phyloP scores from a whole-genome alignment of 257 asterid genomes.

The Coffea eugenioides region DNA sequence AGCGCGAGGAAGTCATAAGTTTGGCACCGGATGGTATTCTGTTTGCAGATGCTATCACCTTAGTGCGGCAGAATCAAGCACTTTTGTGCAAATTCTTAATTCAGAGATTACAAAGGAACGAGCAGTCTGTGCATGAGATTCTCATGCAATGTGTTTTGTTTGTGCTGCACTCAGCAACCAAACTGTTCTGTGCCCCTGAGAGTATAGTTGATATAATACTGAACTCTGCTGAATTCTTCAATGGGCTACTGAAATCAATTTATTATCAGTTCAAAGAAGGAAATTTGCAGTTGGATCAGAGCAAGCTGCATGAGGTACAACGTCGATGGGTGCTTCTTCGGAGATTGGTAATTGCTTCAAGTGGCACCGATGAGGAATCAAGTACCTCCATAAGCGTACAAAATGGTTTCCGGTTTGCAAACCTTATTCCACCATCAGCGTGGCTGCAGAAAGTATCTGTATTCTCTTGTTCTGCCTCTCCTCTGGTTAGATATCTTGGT shows the following conservation, averaged over 20 bases:
- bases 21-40: constrained; percentile 54
- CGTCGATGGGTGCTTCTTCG: constrained; percentile 82
- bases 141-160: constrained; percentile 87
- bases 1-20: constrained; percentile 41
- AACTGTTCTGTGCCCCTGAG: constrained; percentile 65
- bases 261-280: constrained; percentile 61
- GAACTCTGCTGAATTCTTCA: constrained; percentile 63
- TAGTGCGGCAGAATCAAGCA: constrained; percentile 84
- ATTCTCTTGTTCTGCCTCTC: constrained; percentile 70
- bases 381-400: constrained; percentile 42
- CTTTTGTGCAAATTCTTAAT: constrained; percentile 69
- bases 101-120: constrained; percentile 57
- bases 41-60: constrained; percentile 88
- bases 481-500: constrained; percentile 80
- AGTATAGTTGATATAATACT: constrained; percentile 78
- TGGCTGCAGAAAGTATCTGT: constrained; percentile 80
- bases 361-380: constrained; percentile 74
- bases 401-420: constrained; percentile 74
- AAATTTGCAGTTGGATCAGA: constrained; percentile 40
- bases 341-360: constrained; percentile 81
- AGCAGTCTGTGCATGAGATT: constrained; percentile 73
- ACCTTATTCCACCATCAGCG: constrained; percentile 69
- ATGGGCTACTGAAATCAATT: constrained; percentile 46
- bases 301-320: constrained; percentile 62
- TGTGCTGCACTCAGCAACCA: constrained; percentile 89